A percentile compares a stretch with the other conserved stretches of the same genome.
Conservation (phyloP, 1,284 basidiomycete genomes). For the Mycosarcoma maydis region DNA sequence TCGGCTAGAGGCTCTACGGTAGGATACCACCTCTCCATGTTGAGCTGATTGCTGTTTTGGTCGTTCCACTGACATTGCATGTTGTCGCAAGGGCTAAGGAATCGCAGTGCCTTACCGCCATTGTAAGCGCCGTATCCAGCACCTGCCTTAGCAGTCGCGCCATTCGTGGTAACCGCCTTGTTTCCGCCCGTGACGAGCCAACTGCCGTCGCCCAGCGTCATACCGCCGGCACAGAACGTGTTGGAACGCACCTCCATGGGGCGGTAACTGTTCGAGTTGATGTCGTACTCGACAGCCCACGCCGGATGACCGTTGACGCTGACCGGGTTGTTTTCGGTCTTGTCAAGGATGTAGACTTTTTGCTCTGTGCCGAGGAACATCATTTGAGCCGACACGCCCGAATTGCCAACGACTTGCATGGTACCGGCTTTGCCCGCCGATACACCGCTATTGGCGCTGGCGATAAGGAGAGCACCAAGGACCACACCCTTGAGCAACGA, state of each 20-base stretch:
- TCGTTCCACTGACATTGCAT: conserved; percentile 51
- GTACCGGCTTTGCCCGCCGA: conserved; percentile 36
- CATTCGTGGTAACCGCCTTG: conserved; percentile 52
- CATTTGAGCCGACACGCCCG: conserved; percentile 60
- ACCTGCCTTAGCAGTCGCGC: conserved; percentile 37
- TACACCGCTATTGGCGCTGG: conserved; percentile 8
- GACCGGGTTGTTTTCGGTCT: conserved; percentile 58
- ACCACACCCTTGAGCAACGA: conserved; percentile 20
- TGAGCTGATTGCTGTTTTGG: conserved; percentile 34
- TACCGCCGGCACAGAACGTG: conserved; percentile 63
- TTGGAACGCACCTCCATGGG: conserved; percentile 56
- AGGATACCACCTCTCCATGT: conserved; percentile 61
- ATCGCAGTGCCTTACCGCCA: conserved; percentile 53
- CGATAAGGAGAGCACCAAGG: conserved; percentile 23
- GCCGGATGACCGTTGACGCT: conserved; percentile 53
- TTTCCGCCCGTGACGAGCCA: conserved; percentile 59
- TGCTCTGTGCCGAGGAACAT: conserved; percentile 57
- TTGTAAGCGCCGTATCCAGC: conserved; percentile 50
- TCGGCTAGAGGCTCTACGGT: conserved; percentile 56
- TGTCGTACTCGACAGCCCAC: conserved; percentile 56
- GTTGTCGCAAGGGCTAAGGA: conserved; percentile 48
- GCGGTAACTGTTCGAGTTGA: conserved; percentile 37
- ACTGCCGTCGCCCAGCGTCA: conserved; percentile 49
- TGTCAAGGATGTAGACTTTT: conserved; percentile 62
- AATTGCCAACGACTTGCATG: conserved; percentile 55